Percentiles rank a stretch among this genome's conserved stretches.
phyloP scores from a whole-genome alignment of 495 filamentous ascomycete species.

The Aspergillus steynii region DNA sequence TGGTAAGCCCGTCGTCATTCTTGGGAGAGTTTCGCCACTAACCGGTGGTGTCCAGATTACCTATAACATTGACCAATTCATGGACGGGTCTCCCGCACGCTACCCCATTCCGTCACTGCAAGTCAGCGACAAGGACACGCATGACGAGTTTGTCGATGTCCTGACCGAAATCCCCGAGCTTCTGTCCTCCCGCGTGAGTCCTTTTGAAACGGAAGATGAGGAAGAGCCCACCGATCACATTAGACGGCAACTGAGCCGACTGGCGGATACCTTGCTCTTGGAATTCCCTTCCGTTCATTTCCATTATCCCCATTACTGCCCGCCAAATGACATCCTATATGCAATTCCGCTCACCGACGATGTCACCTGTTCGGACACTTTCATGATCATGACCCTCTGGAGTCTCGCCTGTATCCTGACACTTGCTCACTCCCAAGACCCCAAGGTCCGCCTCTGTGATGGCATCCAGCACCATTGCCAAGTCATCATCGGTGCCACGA shows the following conservation, averaged over 20 bases:
- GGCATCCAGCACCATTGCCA: background rate
- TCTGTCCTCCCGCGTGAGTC: background rate
- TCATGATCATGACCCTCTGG: background rate
- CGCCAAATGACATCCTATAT: background rate
- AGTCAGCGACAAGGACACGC: background rate
- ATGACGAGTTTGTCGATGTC: background rate
- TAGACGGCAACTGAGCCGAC: background rate
- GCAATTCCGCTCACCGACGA: background rate
- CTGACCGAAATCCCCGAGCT: background rate
- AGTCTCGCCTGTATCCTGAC: background rate
- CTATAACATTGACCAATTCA: background rate
- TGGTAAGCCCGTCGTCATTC: background rate
- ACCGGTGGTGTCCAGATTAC: background rate
- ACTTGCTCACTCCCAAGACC: background rate
- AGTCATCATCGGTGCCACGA: background rate
- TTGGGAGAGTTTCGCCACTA: background rate
- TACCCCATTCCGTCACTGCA: background rate
- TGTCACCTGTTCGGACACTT: background rate
- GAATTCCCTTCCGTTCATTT: background rate
- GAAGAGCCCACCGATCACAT: background rate
- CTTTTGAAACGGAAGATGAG: background rate
- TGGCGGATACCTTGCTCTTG: background rate
- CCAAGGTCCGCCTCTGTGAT: background rate
- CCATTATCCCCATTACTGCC: background rate
- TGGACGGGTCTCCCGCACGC: background rate